Base-by-base conservation (phyloP, 176 grass and related monocot genomes). In the Triticum dicoccoides region DNA sequence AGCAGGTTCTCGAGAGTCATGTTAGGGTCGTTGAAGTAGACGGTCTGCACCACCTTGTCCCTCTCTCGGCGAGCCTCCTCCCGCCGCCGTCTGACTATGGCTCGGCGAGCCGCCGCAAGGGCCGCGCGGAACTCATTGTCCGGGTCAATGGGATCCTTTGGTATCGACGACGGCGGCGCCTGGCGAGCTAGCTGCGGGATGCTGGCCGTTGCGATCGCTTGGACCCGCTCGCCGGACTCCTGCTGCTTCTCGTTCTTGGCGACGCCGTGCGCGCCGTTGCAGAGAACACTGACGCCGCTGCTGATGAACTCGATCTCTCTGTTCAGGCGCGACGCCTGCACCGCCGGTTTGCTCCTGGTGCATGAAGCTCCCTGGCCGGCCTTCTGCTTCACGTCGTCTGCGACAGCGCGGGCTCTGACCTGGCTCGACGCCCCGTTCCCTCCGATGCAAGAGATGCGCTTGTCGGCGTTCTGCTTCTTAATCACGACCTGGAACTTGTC, bases 1-100 rank as follows among this genome's bases (percentile, higher is more conserved):
- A 86, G 70, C 37, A 44, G 37, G 39, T 76, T 74, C 52, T 23
- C 18, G 38, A 73, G 64, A 29, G 64, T 82, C 72, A 86, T 71
- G 83, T 64, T 77, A 5, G 79, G 83, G 41, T 90, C 72, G 79
- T 90, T 69, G 79, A 90, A 90, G 64, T 69, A 66, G 10, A 89
- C 83, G 13, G 88, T 86, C 79, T n/a, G 77, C 34, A 71, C 79
- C 38, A 86, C 32, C 79, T 62, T 69, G n/a, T 69, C 78, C 14
- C 86, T 21, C 79, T 81, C 79, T 52, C 63, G 51, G 14, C 72
- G 51, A 12, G 84, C 79, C 79, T 70, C 52, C 72, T 82, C 64
- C 71, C 83, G 25, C 49, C 15, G 39, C 52, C 27, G 12, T 34
- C 2, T 58, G 4, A 13, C 47, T 21, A 34, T 30, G 23, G 17